Percentiles rank a stretch among this genome's conserved stretches.
Evolutionary conservation across 768 basidiomycete species (phyloP).

Genomic region (Kwoniella mangroviensis): DNA sequence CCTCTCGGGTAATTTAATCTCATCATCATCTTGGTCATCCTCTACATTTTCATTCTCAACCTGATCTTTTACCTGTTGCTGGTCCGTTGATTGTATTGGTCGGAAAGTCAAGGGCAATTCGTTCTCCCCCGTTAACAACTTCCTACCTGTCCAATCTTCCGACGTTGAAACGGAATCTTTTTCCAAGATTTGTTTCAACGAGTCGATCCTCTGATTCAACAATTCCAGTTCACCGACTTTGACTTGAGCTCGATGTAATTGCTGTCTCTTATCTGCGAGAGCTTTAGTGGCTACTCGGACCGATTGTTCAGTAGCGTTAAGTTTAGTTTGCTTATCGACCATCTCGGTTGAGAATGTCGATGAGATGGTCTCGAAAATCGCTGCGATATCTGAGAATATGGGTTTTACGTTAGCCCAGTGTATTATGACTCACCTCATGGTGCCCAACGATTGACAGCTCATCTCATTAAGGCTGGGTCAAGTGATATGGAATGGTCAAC

Average conservation of each 20-base stretch:
- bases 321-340: constrained; percentile 78
- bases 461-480: neutral
- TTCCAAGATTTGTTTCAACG: constrained; percentile 84
- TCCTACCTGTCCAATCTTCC: constrained; percentile 69
- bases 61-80: neutral
- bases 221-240: constrained; percentile 80
- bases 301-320: constrained; percentile 85
- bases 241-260: constrained; percentile 75
- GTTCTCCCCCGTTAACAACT: constrained; percentile 59
- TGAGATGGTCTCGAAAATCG: constrained; percentile 78
- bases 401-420: neutral
- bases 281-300: constrained; percentile 87
- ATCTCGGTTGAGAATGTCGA: constrained; percentile 82
- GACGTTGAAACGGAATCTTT: constrained; percentile 47
- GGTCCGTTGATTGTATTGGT: neutral
- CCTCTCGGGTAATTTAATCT: constrained; percentile 46
- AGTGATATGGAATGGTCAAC: neutral
- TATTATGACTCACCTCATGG: too few relatives aligned
- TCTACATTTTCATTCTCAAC: neutral
- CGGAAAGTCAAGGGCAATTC: neutral
- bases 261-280: constrained; percentile 85
- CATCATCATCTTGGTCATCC: constrained; percentile 56
- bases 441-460: too few relatives aligned
- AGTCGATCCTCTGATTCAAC: constrained; percentile 75
- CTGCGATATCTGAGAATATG: constrained; percentile 71